Evolutionary conservation across 331 rosid genomes (phyloP).

Genomic region (Malus hybrid): DNA sequence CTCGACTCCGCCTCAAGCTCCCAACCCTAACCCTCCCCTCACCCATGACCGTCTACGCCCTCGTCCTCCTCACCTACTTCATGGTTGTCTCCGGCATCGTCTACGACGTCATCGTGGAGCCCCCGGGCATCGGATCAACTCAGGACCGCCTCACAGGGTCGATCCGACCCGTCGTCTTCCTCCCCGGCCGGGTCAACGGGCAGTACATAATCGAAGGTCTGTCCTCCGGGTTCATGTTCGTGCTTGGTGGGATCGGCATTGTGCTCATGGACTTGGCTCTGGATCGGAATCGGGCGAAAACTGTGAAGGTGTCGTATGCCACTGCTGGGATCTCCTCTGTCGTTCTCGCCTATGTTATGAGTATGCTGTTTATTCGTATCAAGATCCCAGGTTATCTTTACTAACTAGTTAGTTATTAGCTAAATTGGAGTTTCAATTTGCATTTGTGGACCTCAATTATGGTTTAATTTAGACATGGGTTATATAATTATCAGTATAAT

Average conservation of each 20-base stretch:
- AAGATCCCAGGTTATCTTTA: slow-evolving; percentile 89
- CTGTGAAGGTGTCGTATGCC: slow-evolving; percentile 77
- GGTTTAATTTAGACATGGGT: neutral
- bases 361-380: slow-evolving; percentile 89
- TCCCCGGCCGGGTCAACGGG: slow-evolving; percentile 86
- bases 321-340: slow-evolving; percentile 67
- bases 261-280: slow-evolving; percentile 77
- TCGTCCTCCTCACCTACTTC: slow-evolving; percentile 91
- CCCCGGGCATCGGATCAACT: slow-evolving; percentile 89
- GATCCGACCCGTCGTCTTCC: slow-evolving; percentile 81
- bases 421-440: neutral
- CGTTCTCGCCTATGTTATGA: slow-evolving; percentile 69
- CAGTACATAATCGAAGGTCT: slow-evolving; percentile 97
- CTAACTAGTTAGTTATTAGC: neutral
- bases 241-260: slow-evolving; percentile 81
- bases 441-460: neutral
- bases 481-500: neutral
- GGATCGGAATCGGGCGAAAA: slow-evolving; percentile 70
- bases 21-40: slow-evolving; percentile 57
- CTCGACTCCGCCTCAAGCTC: slow-evolving; percentile 61
- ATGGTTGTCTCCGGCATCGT: slow-evolving; percentile 94
- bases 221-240: slow-evolving; percentile 92
- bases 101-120: slow-evolving; percentile 95
- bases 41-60: slow-evolving; percentile 67
- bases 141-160: slow-evolving; percentile 83